These are phyloP conservation scores for Vitis vinifera DNA, from an alignment of 164 flowering plant species.

Conservation along the genomic window ASM3070453v1 NC_081820.1:18210001-18210500, in stretches of 20 bases:
- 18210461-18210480: slow-evolving; percentile 72
- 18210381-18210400: neutral
- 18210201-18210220: slow-evolving; percentile 15
- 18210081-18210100: too few relatives aligned
- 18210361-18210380: neutral
- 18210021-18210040: neutral
- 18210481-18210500: slow-evolving; percentile 86
- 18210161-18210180: neutral
- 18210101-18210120: too few relatives aligned
- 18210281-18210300: slow-evolving; percentile 17
- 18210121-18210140: too few relatives aligned
- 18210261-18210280: slow-evolving; percentile 24
- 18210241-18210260: slow-evolving; percentile 10
- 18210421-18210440: slow-evolving; percentile 79
- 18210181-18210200: neutral
- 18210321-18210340: neutral
- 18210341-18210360: slow-evolving; percentile 1
- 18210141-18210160: too few relatives aligned
- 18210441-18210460: slow-evolving; percentile 95
- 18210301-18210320: slow-evolving; percentile 2
- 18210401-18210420: slow-evolving; percentile 88
- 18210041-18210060: neutral
- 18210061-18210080: too few relatives aligned
- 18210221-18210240: slow-evolving; percentile 6
- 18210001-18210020: neutral